phyloP scores from a whole-genome alignment of 768 basidiomycete species.

The Pilatotrama ljubarskyi region DNA sequence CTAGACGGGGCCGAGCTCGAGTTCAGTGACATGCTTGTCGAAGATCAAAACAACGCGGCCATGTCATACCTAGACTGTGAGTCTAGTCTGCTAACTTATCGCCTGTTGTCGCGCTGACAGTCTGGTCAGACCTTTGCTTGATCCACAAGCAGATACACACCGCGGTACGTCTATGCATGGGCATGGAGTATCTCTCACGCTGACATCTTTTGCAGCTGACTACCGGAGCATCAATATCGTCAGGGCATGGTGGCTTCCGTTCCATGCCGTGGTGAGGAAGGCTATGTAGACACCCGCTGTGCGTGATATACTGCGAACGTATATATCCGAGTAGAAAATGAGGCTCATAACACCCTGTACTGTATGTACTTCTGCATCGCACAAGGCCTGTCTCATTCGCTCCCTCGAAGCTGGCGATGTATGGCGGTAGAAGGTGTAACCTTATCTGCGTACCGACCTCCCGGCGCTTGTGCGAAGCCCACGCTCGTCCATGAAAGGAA shows the following conservation, averaged over 20 bases:
- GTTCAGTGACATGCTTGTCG: conserved; percentile 95
- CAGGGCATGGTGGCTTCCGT: conserved; percentile 14
- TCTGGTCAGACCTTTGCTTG: conserved; percentile 35
- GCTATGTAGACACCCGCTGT: not conserved
- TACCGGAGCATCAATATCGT: conserved; percentile 16
- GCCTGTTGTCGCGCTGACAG: not conserved
- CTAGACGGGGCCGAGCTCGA: conserved; percentile 92
- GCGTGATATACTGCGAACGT: not conserved
- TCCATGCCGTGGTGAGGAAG: conserved; percentile 17
- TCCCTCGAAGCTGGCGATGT: too few species aligned
- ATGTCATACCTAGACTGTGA: conserved; percentile 89
- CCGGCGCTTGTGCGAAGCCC: not conserved
- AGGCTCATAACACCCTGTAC: not conserved
- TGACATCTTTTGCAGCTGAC: not conserved
- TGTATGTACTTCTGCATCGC: not conserved
- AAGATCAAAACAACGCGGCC: conserved; percentile 96
- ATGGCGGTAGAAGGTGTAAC: too few species aligned
- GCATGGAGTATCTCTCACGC: not conserved
- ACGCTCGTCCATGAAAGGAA: not conserved
- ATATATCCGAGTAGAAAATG: not conserved
- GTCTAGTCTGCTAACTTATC: conserved; percentile 30
- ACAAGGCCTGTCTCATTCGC: too few species aligned
- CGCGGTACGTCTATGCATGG: conserved; percentile 29
- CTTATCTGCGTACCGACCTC: not conserved
- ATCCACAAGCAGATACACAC: conserved; percentile 41